Conservation (phyloP, 164 flowering plant genomes). For the Annona cherimola region DNA sequence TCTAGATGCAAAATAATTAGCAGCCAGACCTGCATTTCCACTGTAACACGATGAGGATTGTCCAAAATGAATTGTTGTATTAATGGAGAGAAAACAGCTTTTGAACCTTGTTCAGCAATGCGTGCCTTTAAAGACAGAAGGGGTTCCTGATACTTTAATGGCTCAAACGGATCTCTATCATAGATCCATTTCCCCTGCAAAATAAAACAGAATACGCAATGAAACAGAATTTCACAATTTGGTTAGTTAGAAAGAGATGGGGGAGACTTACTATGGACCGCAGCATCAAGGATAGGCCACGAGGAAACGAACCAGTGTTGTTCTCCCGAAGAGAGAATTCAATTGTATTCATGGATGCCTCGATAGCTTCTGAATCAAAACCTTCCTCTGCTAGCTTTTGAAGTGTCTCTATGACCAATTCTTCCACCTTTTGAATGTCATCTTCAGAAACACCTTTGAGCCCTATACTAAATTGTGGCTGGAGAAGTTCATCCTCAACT, state of each 20-base stretch:
- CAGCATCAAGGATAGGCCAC: constrained; percentile 96
- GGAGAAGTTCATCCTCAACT: constrained; percentile 89
- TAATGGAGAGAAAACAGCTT: constrained; percentile 89
- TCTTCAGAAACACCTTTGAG: constrained; percentile 87
- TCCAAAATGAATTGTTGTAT: constrained; percentile 80
- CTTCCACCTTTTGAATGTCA: constrained; percentile 79
- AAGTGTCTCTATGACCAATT: constrained; percentile 59
- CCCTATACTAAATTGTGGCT: constrained; percentile 91
- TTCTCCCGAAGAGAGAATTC: constrained; percentile 96
- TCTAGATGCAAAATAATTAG: background rate
- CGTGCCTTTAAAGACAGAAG: constrained; percentile 64
- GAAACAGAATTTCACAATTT: background rate
- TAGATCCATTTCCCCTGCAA: constrained; percentile 93
- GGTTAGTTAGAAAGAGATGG: background rate
- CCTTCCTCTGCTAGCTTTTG: constrained; percentile 76
- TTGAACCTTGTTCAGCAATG: constrained; percentile 80
- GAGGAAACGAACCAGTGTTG: constrained; percentile 97
- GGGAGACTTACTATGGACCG: constrained; percentile 66
- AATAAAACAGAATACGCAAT: constrained; percentile 10
- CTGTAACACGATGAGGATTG: constrained; percentile 80
- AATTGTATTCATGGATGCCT: constrained; percentile 98
- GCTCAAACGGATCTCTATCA: constrained; percentile 96
- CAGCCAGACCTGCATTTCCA: constrained; percentile 86
- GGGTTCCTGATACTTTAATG: constrained; percentile 90
- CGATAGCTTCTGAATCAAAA: constrained; percentile 82